Evolutionary conservation across 1,139 yeast species (phyloP), one percentile per base, ranked within the genome.

Genomic region (Torulaspora globosa): DNA sequence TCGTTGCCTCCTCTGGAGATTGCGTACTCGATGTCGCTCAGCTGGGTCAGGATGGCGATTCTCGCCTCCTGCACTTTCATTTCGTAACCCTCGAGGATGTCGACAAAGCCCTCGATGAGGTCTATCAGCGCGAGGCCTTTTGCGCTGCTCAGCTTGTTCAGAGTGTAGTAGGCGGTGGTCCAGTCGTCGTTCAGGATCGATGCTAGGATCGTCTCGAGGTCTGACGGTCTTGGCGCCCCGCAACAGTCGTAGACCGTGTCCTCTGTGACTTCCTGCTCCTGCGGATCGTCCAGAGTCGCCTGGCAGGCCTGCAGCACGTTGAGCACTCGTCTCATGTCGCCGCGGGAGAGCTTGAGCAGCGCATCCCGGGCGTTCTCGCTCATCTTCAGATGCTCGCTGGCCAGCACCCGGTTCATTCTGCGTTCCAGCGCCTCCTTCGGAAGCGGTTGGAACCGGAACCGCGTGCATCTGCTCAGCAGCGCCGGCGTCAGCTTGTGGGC

Each of bases 401-500:
- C 76, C 44, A 88, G 74, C 6, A 94, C 96, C 50, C 76, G 73
- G 42, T 76, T 70, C 23, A 92, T 70, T 48, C 96, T 78, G 30
- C 75, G 78, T 50, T 75, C 73, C 27, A 92, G 81, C 1, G 96
- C 89, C 1, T 70, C 75, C 41, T 74, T 73, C 1, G 81, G 70
- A 46, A 94, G 72, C 2, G 98, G 98, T 36, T 87, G 80, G 70
- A 94, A 94, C 57, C 98, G 73, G 71, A 94, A 94, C 56, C 97
- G 73, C 3, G 98, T 94, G 66, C 98, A 92, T 67, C 99, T 80
- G 28, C 97, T 88, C 45, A 90, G 70, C 57, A 94, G 75, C 0
- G 98, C 98, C 0, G 98, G 97, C 50, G 92, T 90, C 56, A 94
- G 73, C 63, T 94, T 94, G 70, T 94, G 97, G 3, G 97, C 83